Evolutionary conservation across 108 stramenopile genomes (phyloP).

Genomic region (Cyclotella choctawhatcheeana): DNA sequence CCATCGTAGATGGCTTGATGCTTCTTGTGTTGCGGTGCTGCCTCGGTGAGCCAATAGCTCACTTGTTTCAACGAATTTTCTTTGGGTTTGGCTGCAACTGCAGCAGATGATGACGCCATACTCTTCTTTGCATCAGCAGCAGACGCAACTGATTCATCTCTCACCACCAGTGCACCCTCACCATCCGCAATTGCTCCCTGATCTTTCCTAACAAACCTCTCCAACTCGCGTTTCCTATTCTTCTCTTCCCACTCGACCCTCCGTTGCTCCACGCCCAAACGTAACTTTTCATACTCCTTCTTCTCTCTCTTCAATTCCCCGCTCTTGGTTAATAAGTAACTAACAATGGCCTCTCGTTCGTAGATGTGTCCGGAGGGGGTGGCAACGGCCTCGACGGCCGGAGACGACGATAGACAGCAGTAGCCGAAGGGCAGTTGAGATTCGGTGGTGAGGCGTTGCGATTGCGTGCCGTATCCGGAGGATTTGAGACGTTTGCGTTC

Average conservation of each 20-base stretch:
- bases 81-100: conserved; percentile 6
- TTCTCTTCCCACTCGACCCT: conserved; percentile 30
- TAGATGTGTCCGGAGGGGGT: conserved; percentile 74
- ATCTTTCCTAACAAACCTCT: conserved; percentile 43
- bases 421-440: conserved; percentile 83
- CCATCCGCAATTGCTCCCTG: conserved; percentile 38
- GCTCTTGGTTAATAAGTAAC: conserved; percentile 78
- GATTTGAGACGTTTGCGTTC: conserved; percentile 73
- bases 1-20: neutral
- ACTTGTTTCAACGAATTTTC: conserved; percentile 59
- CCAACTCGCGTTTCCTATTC: conserved; percentile 34
- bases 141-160: no score
- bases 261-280: conserved; percentile 25
- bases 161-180: conserved; percentile 14
- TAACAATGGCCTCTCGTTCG: conserved; percentile 69
- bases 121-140: neutral
- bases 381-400: conserved; percentile 48
- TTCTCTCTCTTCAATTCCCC: conserved; percentile 58
- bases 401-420: conserved; percentile 74
- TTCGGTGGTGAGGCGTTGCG: conserved; percentile 65
- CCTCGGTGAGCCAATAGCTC: conserved; percentile 85
- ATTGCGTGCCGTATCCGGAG: conserved; percentile 73
- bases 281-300: conserved; percentile 47
- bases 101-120: conserved; percentile 30
- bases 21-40: conserved; percentile 60